Percentiles rank a stretch among this genome's conserved stretches.
Conservation (phyloP, 805 yeast genomes). For the Metschnikowia koreensis region DNA sequence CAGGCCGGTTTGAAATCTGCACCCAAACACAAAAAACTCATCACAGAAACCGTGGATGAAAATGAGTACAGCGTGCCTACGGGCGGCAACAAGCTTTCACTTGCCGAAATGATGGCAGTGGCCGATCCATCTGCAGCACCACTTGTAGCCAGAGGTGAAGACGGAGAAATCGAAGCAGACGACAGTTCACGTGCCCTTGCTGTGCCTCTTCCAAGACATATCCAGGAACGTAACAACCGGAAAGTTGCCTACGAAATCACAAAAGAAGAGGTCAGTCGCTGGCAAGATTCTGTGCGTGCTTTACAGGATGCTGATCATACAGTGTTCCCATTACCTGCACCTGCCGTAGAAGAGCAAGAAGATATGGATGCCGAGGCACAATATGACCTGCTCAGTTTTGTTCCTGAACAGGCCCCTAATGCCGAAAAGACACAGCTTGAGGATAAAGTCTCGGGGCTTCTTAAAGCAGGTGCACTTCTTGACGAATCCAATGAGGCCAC, state of each 20-base stretch:
- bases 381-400: constrained; percentile 10
- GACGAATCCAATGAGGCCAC: constrained; percentile 77
- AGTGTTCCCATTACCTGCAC: constrained; percentile 62
- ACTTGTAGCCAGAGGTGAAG: constrained; percentile 41
- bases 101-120: constrained; percentile 74
- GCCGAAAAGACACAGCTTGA: constrained; percentile 63
- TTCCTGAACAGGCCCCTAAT: constrained; percentile 2
- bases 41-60: constrained; percentile 58
- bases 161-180: constrained; percentile 22
- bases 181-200: constrained; percentile 49
- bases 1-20: constrained; percentile 35
- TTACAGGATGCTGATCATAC: constrained; percentile 84
- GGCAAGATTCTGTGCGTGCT: constrained; percentile 80
- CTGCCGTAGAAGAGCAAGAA: constrained; percentile 24
- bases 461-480: constrained; percentile 62
- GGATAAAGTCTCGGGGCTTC: constrained; percentile 54
- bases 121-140: constrained; percentile 55
- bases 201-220: constrained; percentile 81
- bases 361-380: constrained; percentile 35
- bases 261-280: constrained; percentile 78
- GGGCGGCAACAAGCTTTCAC: constrained; percentile 54
- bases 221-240: constrained; percentile 83
- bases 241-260: constrained; percentile 88
- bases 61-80: constrained; percentile 70
- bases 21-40: constrained; percentile 44